Evolutionary conservation across 345 rosid genomes (phyloP), one percentile per base, ranked within the genome.

Genomic region (Eucalyptus viminalis): DNA sequence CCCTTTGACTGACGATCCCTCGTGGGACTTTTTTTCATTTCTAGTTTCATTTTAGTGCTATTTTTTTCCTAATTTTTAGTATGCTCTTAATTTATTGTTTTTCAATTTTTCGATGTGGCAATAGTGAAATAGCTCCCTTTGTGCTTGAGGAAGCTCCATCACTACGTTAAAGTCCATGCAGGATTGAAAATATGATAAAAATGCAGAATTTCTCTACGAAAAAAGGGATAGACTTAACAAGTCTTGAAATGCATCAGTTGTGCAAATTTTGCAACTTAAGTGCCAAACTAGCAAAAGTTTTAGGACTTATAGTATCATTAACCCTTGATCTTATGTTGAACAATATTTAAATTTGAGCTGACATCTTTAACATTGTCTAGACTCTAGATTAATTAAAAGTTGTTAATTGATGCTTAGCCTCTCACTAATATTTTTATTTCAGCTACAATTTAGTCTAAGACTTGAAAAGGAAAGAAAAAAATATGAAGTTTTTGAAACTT

Each of bases 261-360:
- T 14, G 22, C 22, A n/a, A 67, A 7, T 6, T 67, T n/a, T 67
- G n/a, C 11, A 4, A 15, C 80, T 31, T 0, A 4, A 31, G 40
- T 15, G 11, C 22, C 2, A 0, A 15, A 67, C 11, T 6, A 62
- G 2, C 9, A 14, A 1, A 31, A 31, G 2, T 31, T 31, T n/a
- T n/a, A 0, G 11, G 0, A 67, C 40, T 67, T 0, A 6, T n/a
- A 15, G 2, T 67, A 1, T 67, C 3, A 0, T 7, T 0, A 67
- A 15, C 0, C 10, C 5, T 14, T 29, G 19, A 65, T 65, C 72
- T 65, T 29, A 29, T 5, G 0, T 0, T 4, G 16, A 6, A 65
- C 8, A 29, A 65, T n/a, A 65, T 62, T 65, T 7, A 14, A 29
- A 65, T 29, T 29, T 65, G 0, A 29, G 5, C 0, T 0, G 0